Evolutionary conservation across 257 asterid genomes (phyloP).

Genomic region (Ophiorrhiza pumila): DNA sequence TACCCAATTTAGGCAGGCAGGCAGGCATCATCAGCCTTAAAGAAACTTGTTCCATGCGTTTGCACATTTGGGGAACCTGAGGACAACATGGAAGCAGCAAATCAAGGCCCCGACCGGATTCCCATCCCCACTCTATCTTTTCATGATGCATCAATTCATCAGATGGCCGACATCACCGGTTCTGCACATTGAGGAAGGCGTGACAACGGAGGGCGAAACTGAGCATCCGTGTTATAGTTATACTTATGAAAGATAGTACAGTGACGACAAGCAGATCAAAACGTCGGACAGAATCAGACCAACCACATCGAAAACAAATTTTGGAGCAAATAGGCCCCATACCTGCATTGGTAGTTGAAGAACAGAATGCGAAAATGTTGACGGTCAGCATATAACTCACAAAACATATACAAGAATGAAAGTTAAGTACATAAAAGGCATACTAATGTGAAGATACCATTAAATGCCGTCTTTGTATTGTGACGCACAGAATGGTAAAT

Average conservation of each 20-base stretch:
- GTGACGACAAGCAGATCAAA: slow-evolving; percentile 62
- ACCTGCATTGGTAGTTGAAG: slow-evolving; percentile 46
- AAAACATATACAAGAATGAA: background rate
- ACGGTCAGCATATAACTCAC: background rate
- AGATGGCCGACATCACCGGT: background rate
- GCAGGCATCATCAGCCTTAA: too few species aligned
- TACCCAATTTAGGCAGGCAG: background rate
- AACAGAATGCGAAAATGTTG: background rate
- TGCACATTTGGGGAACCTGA: too few species aligned
- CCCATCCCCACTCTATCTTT: too few species aligned
- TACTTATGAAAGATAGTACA: slow-evolving; percentile 45
- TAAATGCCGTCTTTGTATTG: slow-evolving; percentile 87
- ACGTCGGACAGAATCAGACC: slow-evolving; percentile 72
- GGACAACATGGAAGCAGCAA: too few species aligned
- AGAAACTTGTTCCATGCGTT: too few species aligned
- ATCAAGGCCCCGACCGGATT: too few species aligned
- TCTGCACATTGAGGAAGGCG: background rate
- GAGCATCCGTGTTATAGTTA: background rate
- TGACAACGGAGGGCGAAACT: background rate
- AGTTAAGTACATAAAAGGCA: background rate
- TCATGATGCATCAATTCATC: background rate
- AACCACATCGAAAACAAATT: slow-evolving; percentile 85
- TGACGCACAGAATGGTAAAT: slow-evolving; percentile 74
- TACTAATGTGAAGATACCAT: slow-evolving; percentile 50
- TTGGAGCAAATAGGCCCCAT: slow-evolving; percentile 98